phyloP scores from a whole-genome alignment of 1,284 basidiomycete genomes.

The Afroboletus lepidellus region DNA sequence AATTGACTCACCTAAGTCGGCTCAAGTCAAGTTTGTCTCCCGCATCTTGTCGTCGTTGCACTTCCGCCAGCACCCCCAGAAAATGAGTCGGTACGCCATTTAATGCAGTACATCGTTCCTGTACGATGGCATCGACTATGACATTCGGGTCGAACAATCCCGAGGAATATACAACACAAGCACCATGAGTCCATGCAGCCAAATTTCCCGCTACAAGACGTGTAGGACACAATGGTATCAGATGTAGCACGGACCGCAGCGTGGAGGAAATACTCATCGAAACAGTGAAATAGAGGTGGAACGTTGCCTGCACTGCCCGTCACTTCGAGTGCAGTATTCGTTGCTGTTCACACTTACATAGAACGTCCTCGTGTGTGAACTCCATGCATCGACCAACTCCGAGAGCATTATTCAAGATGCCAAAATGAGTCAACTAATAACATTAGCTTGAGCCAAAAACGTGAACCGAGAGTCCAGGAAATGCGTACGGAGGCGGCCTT shows the following conservation, averaged over 20 bases:
- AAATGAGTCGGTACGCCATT: slow-evolving; percentile 88
- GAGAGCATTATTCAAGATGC: slow-evolving; percentile 76
- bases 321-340: neutral
- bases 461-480: neutral
- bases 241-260: slow-evolving; percentile 26
- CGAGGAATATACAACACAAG: slow-evolving; percentile 74
- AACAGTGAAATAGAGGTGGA: slow-evolving; percentile 82
- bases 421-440: slow-evolving; percentile 69
- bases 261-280: slow-evolving; percentile 73
- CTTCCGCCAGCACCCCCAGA: slow-evolving; percentile 67
- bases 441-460: too few species aligned
- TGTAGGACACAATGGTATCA: slow-evolving; percentile 38
- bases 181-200: slow-evolving; percentile 74
- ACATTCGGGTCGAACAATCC: slow-evolving; percentile 61
- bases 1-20: slow-evolving; percentile 49
- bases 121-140: slow-evolving; percentile 63
- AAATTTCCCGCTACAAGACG: slow-evolving; percentile 81
- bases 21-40: slow-evolving; percentile 50
- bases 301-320: slow-evolving; percentile 78
- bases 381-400: slow-evolving; percentile 72
- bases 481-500: slow-evolving; percentile 75
- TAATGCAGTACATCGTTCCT: slow-evolving; percentile 72
- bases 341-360: slow-evolving; percentile 51
- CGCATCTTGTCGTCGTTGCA: slow-evolving; percentile 49
- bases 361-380: slow-evolving; percentile 58